phyloP scores from a whole-genome alignment of 441 rosid genomes.

The Pelargonium myrrhifolium region DNA sequence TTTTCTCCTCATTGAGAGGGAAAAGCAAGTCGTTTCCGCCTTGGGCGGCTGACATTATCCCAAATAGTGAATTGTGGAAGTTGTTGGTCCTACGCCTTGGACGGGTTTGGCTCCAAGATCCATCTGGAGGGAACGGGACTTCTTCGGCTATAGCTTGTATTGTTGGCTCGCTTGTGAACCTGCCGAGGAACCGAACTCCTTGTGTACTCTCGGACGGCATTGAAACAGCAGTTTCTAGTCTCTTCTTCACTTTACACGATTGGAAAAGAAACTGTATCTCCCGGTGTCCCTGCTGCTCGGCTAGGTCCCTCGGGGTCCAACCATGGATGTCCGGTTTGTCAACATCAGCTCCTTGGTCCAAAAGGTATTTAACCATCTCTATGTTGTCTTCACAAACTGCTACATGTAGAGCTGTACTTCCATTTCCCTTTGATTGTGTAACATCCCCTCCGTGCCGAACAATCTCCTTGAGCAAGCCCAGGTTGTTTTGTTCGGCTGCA shows the following conservation, averaged over 20 bases:
- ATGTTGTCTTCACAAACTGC: constrained; percentile 73
- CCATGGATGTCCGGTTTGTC: constrained; percentile 61
- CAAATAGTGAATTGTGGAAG: not conserved
- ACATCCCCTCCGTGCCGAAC: constrained; percentile 52
- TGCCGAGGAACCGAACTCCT: not conserved
- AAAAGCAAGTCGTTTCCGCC: constrained; percentile 25
- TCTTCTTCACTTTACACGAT: constrained; percentile 21
- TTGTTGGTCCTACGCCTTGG: not conserved
- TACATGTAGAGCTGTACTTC: constrained; percentile 56
- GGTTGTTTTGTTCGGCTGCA: constrained; percentile 57
- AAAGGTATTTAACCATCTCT: constrained; percentile 59
- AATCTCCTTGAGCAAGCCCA: constrained; percentile 54
- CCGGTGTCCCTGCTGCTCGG: constrained; percentile 45
- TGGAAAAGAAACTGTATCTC: constrained; percentile 17
- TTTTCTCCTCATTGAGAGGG: constrained; percentile 8
- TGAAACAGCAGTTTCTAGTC: not conserved
- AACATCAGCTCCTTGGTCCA: constrained; percentile 69
- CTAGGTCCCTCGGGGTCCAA: constrained; percentile 71
- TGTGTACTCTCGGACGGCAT: constrained; percentile 19
- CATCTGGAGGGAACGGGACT: constrained; percentile 24
- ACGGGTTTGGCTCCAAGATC: constrained; percentile 27
- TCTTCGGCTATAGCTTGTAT: constrained; percentile 34
- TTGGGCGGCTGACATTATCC: constrained; percentile 24
- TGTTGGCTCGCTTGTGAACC: constrained; percentile 3
- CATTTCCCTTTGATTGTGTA: constrained; percentile 36